Percentiles rank a stretch among this genome's conserved stretches.
These are phyloP conservation scores for Kewa caespitosa DNA, from an alignment of 179 eudicot genomes.

Conservation along the genomic window DNA sequence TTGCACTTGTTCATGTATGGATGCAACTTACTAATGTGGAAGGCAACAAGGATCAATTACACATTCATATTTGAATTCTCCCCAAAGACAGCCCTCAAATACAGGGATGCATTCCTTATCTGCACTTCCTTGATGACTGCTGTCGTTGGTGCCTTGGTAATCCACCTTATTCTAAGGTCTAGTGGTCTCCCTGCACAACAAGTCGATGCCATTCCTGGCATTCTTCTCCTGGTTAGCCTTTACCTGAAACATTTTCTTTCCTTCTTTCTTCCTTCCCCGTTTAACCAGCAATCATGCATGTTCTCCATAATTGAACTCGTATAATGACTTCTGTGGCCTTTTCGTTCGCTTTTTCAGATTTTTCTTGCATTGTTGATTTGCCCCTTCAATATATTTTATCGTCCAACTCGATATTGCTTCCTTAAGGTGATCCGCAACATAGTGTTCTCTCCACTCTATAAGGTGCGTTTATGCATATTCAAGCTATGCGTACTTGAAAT, in stretches of 20 bases:
- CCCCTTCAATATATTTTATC: constrained; percentile 70
- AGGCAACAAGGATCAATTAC: constrained; percentile 77
- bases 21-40: constrained; percentile 90
- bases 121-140: constrained; percentile 84
- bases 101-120: constrained; percentile 82
- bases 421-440: constrained; percentile 78
- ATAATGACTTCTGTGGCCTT: background rate
- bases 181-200: constrained; percentile 50
- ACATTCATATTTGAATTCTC: constrained; percentile 89
- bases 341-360: constrained; percentile 34
- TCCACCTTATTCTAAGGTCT: constrained; percentile 77
- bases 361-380: constrained; percentile 51
- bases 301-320: constrained; percentile 1
- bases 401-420: constrained; percentile 72
- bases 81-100: constrained; percentile 66
- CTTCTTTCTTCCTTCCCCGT: background rate
- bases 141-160: constrained; percentile 72
- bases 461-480: constrained; percentile 41
- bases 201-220: constrained; percentile 74
- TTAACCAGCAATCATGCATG: background rate
- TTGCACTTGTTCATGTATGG: constrained; percentile 95
- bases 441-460: constrained; percentile 78
- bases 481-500: background rate
- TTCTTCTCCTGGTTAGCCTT: constrained; percentile 67
- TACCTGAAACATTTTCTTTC: background rate